Conservation (phyloP, 179 eudicot genomes). For the Spinacia oleracea region DNA sequence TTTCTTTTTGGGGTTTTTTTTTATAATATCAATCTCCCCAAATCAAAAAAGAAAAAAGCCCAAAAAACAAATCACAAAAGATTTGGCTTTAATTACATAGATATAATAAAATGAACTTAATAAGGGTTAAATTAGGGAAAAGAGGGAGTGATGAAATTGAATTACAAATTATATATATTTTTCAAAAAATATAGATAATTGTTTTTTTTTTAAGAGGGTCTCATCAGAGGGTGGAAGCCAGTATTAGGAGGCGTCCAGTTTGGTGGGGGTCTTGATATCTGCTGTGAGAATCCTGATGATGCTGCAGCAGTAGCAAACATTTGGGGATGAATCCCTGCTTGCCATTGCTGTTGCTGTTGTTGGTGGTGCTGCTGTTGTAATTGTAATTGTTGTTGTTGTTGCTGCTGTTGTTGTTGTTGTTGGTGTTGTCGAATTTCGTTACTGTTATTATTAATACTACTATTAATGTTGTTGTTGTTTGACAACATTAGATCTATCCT, state of each 20-base stretch:
- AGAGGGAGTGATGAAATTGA: constrained; percentile 18
- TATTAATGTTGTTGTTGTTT: constrained; percentile 3
- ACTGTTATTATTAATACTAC: not conserved
- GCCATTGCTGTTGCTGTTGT: constrained; percentile 47
- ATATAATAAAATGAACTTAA: not conserved
- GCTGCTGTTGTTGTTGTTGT: constrained; percentile 16
- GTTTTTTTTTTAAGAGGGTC: constrained; percentile 47
- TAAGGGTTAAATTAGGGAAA: not conserved
- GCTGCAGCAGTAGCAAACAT: constrained; percentile 81
- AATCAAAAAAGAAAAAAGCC: constrained; percentile 2
- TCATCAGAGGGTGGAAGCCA: constrained; percentile 54
- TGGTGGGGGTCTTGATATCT: constrained; percentile 45
- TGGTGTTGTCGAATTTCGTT: constrained; percentile 20
- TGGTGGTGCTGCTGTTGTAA: constrained; percentile 18
- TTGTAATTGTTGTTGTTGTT: constrained; percentile 9
- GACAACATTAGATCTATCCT: constrained; percentile 31
- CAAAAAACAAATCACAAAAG: constrained; percentile 9
- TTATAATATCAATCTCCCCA: constrained; percentile 1
- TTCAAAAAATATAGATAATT: not conserved
- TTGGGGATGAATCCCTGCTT: constrained; percentile 39
- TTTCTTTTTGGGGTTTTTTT: not conserved
- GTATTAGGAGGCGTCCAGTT: constrained; percentile 52
- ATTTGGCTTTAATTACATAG: constrained; percentile 21
- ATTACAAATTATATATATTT: constrained; percentile 12
- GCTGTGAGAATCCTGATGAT: constrained; percentile 99